Percentiles rank a stretch among this genome's conserved stretches.
Conservation (phyloP, 257 asterid genomes). For the Leptodermis oblonga region DNA sequence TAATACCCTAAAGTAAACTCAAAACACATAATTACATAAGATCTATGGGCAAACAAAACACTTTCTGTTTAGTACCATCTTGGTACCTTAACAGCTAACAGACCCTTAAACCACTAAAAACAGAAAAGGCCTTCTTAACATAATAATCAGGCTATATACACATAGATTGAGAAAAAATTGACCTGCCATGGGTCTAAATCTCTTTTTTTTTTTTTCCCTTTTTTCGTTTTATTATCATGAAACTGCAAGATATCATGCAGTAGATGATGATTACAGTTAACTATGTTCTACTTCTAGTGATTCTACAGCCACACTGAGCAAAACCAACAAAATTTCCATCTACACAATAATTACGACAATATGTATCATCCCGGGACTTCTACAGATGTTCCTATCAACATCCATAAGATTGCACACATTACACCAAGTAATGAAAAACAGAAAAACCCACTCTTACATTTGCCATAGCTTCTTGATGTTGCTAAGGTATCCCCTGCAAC, state of each 20-base stretch:
- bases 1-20: background rate
- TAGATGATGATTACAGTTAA: background rate
- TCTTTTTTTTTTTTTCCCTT: background rate
- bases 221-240: background rate
- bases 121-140: no score
- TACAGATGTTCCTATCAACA: slow-evolving; percentile 43
- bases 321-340: slow-evolving; percentile 20
- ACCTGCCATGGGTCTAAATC: no score
- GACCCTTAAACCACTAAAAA: no score
- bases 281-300: background rate
- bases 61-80: background rate
- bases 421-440: slow-evolving; percentile 63
- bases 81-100: background rate
- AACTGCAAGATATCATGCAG: slow-evolving; percentile 1
- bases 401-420: slow-evolving; percentile 74
- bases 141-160: no score
- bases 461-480: slow-evolving; percentile 45
- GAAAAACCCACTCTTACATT: slow-evolving; percentile 42
- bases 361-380: slow-evolving; percentile 19
- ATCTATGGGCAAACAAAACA: background rate
- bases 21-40: background rate
- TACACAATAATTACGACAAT: slow-evolving; percentile 25
- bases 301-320: background rate
- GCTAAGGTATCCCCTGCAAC: slow-evolving; percentile 51
- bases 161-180: background rate